These are phyloP conservation scores for Strobilomyces dryophilus DNA, from an alignment of 768 basidiomycete species.

Conservation along the genomic window DNA sequence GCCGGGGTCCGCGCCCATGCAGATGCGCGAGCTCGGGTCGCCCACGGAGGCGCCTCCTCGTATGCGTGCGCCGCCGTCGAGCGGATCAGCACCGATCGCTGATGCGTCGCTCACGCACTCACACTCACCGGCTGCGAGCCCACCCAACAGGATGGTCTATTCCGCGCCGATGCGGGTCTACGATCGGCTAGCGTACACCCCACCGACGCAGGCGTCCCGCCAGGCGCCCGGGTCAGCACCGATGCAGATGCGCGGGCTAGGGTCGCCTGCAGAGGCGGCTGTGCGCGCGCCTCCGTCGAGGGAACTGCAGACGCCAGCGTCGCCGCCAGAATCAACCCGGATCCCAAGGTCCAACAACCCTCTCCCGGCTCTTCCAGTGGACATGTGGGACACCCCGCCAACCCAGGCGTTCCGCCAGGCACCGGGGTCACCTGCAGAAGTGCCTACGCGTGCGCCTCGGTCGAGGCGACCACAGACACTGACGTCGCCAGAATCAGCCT, in stretches of 20 bases:
- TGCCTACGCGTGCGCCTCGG: neutral
- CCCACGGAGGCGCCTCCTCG: neutral
- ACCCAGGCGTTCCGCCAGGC: slow-evolving; percentile 1
- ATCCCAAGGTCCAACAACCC: slow-evolving; percentile 40
- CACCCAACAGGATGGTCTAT: slow-evolving; percentile 12
- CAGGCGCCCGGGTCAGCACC: slow-evolving; percentile 11
- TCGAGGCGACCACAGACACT: too few species aligned
- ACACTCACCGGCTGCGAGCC: slow-evolving; percentile 2
- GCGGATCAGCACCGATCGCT: too few species aligned
- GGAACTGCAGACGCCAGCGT: too few species aligned
- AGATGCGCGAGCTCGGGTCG: neutral
- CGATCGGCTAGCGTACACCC: too few species aligned
- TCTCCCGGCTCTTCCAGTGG: slow-evolving; percentile 57
- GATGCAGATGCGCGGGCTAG: neutral
- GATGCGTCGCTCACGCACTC: too few species aligned
- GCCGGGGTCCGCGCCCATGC: slow-evolving; percentile 6
- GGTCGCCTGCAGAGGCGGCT: neutral
- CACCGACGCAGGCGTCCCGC: neutral
- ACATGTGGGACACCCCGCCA: slow-evolving; percentile 41
- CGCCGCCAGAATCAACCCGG: neutral
- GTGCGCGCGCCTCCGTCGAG: too few species aligned
- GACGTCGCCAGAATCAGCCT: neutral
- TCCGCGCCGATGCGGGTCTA: neutral
- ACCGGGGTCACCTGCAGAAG: neutral
- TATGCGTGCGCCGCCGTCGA: neutral